Base-by-base conservation (phyloP, 225 moss, liverwort and hornwort species). In the Marchantia paleacea region DNA sequence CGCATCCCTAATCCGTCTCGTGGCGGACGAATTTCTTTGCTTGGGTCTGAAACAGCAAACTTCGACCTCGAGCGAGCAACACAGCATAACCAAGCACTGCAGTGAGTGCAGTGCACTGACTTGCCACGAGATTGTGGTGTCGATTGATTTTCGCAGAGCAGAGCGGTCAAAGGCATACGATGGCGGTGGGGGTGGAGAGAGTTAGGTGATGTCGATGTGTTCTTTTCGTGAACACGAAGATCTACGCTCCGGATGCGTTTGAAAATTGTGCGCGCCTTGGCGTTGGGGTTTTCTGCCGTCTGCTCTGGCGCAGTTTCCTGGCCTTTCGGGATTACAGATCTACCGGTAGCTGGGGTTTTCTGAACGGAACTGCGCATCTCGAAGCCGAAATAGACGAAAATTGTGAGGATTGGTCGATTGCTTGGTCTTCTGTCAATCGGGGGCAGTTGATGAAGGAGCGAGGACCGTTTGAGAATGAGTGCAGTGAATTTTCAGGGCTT, bases 1-100 rank as follows among this genome's bases (percentile, higher is more conserved):
- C 72, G 14, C 72, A 72, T 72, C 72, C 72, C 72, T 72, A 72
- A 72, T 72, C 47, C 50, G 50, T 72, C 7, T 52, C 51, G 20
- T 52, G 51, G 12, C 4, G 70, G 49, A 70, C 49, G 47, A 69
- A 70, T 72, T n/a, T 51, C 72, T 22, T 15, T 28, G 69, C 48
- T 39, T 9, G 31, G 69, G 69, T 69, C 28, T 11, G 72, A 47
- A 71, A 48, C 72, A 50, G 22, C 50, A 48, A 7, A 24, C 50
- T 0, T 10, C 72, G 50, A 22, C 51, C 19, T 50, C 22, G 22
- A 52, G 72, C n/a, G 19, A 72, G 51, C 51, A 52, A 10, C n/a
- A 31, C 24, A 2, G 72, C 20, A n/a, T n/a, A n/a, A n/a, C n/a
- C n/a, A n/a, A 19, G 19, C 48, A 47, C 48, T 3, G 7, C 48